Conservation (phyloP, 2,329 filamentous ascomycete genomes). For the Alternaria dauci region DNA sequence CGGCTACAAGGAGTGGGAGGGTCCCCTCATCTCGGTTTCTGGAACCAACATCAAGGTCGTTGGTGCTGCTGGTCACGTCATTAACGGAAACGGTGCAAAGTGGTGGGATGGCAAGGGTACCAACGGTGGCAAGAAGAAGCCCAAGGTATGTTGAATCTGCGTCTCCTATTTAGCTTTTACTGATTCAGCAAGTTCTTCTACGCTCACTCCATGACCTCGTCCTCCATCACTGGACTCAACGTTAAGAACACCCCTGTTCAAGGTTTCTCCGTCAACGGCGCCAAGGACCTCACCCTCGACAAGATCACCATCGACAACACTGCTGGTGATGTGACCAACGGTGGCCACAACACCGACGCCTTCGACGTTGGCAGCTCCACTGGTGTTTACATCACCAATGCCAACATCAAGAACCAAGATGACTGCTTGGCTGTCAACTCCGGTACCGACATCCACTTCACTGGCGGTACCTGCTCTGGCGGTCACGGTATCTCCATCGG, state of each 20-base stretch:
- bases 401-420: constrained; percentile 66
- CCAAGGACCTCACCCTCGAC: constrained; percentile 57
- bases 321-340: constrained; percentile 57
- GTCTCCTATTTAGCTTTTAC: background rate
- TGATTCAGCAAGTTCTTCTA: constrained; percentile 65
- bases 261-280: constrained; percentile 58
- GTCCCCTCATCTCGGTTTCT: constrained; percentile 69
- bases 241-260: constrained; percentile 66
- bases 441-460: constrained; percentile 54
- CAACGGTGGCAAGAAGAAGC: constrained; percentile 57
- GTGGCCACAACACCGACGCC: constrained; percentile 63
- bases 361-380: constrained; percentile 64
- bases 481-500: constrained; percentile 69
- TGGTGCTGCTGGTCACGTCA: constrained; percentile 62
- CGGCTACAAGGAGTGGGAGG: constrained; percentile 70
- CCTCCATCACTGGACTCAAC: constrained; percentile 60
- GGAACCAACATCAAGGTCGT: constrained; percentile 67
- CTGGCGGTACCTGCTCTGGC: constrained; percentile 57
- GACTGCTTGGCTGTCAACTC: constrained; percentile 68
- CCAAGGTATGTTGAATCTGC: constrained; percentile 32
- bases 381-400: constrained; percentile 60
- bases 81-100: constrained; percentile 65
- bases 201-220: constrained; percentile 62
- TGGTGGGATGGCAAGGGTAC: constrained; percentile 61
- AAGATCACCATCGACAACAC: constrained; percentile 66